Evolutionary conservation across 768 basidiomycete species (phyloP).

Genomic region (Collybiopsis confluens): DNA sequence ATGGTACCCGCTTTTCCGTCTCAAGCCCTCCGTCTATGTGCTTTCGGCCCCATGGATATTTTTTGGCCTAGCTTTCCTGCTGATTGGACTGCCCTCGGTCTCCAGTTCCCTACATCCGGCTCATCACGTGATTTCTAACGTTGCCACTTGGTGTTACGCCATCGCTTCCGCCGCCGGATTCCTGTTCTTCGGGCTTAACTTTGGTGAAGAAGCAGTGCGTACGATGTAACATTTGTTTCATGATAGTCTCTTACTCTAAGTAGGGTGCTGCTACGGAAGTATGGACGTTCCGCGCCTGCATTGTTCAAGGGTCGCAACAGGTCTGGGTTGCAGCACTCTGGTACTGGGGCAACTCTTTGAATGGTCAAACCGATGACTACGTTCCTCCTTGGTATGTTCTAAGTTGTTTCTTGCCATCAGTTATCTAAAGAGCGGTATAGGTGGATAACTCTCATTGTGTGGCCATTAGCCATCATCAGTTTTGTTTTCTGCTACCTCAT

Average conservation of each 20-base stretch:
- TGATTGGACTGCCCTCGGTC: conserved; percentile 86
- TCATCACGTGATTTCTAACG: conserved; percentile 65
- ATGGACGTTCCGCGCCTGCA: conserved; percentile 86
- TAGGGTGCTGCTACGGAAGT: conserved; percentile 93
- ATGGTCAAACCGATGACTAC: conserved; percentile 44
- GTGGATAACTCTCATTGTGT: conserved; percentile 40
- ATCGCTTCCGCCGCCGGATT: conserved; percentile 92
- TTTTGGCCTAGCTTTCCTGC: conserved; percentile 86
- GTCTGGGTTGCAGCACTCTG: conserved; percentile 94
- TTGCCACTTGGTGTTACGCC: conserved; percentile 90
- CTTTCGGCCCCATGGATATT: conserved; percentile 87
- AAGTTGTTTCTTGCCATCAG: conserved; percentile 14
- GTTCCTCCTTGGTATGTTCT: conserved; percentile 57
- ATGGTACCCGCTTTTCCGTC: conserved; percentile 89
- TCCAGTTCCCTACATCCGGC: conserved; percentile 51
- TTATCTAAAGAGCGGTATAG: not conserved
- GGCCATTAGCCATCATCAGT: conserved; percentile 58
- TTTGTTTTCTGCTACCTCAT: conserved; percentile 56
- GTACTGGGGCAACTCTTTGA: conserved; percentile 91
- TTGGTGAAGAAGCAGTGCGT: conserved; percentile 90
- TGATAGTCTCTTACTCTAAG: not conserved
- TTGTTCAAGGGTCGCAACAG: conserved; percentile 94
- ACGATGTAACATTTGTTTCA: not conserved
- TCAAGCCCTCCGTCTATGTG: conserved; percentile 85
- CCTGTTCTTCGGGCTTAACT: conserved; percentile 92